phyloP scores from a whole-genome alignment of 202 grass and related monocot genomes.

The Elaeis oleifera region DNA sequence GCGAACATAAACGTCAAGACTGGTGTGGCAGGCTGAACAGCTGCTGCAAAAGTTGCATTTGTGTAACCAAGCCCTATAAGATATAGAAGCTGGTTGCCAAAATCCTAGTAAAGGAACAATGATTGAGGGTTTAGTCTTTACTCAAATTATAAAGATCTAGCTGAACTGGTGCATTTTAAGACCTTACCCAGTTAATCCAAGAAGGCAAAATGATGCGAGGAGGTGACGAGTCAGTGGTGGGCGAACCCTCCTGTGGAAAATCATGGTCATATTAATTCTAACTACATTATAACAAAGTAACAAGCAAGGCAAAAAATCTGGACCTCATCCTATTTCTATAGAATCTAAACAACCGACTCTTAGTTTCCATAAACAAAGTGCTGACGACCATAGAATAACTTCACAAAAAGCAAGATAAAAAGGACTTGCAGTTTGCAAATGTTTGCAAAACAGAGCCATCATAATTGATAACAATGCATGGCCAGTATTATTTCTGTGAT shows the following conservation, averaged over 20 bases:
- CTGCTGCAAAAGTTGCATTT: constrained; percentile 76
- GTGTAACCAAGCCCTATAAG: constrained; percentile 79
- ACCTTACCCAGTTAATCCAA: constrained; percentile 71
- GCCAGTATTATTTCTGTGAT: too few species aligned
- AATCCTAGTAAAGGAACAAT: constrained; percentile 39
- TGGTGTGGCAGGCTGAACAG: constrained; percentile 88
- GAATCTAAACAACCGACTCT: too few species aligned
- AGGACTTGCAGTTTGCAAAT: too few species aligned
- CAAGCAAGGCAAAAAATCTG: too few species aligned
- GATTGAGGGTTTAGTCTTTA: neutral
- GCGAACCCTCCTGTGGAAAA: constrained; percentile 37
- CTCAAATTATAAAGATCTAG: neutral
- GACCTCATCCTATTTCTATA: too few species aligned
- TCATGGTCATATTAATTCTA: too few species aligned
- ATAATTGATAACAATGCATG: too few species aligned
- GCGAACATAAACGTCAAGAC: constrained; percentile 81
- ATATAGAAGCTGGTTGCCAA: constrained; percentile 85
- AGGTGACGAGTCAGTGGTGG: constrained; percentile 45
- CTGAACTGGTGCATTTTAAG: neutral
- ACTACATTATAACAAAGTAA: too few species aligned
- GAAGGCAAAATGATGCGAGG: constrained; percentile 55
- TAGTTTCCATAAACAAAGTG: too few species aligned
- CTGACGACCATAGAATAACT: too few species aligned
- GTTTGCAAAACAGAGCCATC: too few species aligned
- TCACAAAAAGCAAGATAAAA: too few species aligned